phyloP scores from a whole-genome alignment of 1,284 basidiomycete genomes.

The Cystobasidiaceae sp. region DNA sequence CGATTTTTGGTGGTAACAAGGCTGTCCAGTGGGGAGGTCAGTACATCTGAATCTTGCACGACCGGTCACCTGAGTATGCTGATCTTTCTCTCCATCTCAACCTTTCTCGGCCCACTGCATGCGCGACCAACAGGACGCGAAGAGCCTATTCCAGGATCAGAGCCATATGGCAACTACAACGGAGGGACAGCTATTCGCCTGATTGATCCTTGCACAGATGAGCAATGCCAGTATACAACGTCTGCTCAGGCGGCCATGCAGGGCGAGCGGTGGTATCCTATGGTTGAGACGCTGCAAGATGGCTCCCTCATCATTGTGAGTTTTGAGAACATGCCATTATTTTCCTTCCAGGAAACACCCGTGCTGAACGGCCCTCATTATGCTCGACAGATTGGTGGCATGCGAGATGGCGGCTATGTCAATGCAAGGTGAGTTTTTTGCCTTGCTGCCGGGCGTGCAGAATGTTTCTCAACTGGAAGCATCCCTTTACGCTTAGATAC shows the following conservation, averaged over 20 bases:
- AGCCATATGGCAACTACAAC: conserved; percentile 55
- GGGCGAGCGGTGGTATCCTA: conserved; percentile 73
- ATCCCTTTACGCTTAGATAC: too few relatives aligned
- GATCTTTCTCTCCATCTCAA: not conserved
- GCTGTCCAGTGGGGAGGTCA: conserved; percentile 71
- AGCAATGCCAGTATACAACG: conserved; percentile 71
- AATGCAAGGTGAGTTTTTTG: conserved; percentile 57
- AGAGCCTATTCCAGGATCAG: conserved; percentile 47
- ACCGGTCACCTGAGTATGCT: too few relatives aligned
- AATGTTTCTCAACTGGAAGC: too few relatives aligned
- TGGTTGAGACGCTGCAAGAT: conserved; percentile 52
- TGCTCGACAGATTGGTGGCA: conserved; percentile 48
- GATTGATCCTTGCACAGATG: conserved; percentile 65
- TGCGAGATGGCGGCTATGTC: conserved; percentile 76
- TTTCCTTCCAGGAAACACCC: too few relatives aligned
- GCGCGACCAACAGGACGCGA: too few relatives aligned
- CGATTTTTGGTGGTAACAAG: conserved; percentile 67
- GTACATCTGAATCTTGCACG: not conserved
- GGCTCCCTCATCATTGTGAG: conserved; percentile 52
- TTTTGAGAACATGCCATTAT: not conserved
- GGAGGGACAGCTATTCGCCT: conserved; percentile 59
- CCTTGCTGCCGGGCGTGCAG: too few relatives aligned
- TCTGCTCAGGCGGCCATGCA: conserved; percentile 56
- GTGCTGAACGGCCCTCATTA: not conserved
- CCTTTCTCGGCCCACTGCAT: too few relatives aligned